Evolutionary conservation across 176 grass and related monocot genomes (phyloP).

Genomic region (Aegilops longissima): DNA sequence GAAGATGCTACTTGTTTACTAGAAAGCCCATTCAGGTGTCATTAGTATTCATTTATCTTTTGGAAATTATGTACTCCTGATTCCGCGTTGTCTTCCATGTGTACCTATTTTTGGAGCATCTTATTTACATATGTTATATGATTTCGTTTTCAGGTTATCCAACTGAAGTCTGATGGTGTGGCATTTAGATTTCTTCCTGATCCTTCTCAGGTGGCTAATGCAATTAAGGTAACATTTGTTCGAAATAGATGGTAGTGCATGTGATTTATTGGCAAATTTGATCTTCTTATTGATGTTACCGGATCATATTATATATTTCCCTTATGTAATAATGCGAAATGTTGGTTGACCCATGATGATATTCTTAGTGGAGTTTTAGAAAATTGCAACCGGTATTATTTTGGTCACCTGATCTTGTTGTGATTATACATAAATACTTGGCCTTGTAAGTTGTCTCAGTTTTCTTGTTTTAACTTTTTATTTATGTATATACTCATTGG

Average conservation of each 20-base stretch:
- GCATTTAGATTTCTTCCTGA: slow-evolving; percentile 90
- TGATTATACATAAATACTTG: slow-evolving; percentile 13
- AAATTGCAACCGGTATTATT: background rate
- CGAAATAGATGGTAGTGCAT: background rate
- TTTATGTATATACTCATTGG: background rate
- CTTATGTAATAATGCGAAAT: background rate
- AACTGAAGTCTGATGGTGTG: slow-evolving; percentile 79
- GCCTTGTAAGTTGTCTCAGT: background rate
- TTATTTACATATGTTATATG: background rate
- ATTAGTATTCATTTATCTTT: background rate
- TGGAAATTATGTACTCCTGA: background rate
- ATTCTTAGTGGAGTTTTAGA: background rate
- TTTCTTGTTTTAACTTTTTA: background rate
- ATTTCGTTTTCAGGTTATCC: slow-evolving; percentile 64
- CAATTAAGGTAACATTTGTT: slow-evolving; percentile 62
- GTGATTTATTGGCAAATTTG: background rate
- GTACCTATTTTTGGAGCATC: background rate
- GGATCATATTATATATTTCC: background rate
- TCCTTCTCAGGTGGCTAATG: slow-evolving; percentile 83
- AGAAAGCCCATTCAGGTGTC: background rate
- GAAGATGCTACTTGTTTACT: background rate
- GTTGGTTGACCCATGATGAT: background rate
- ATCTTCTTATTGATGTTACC: background rate
- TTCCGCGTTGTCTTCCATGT: background rate
- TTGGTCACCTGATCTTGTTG: background rate